A percentile compares a stretch with the other conserved stretches of the same genome.
These are phyloP conservation scores for Colletotrichum nymphaeae DNA, from an alignment of 2,329 filamentous ascomycete genomes.

Conservation along the genomic window DNA sequence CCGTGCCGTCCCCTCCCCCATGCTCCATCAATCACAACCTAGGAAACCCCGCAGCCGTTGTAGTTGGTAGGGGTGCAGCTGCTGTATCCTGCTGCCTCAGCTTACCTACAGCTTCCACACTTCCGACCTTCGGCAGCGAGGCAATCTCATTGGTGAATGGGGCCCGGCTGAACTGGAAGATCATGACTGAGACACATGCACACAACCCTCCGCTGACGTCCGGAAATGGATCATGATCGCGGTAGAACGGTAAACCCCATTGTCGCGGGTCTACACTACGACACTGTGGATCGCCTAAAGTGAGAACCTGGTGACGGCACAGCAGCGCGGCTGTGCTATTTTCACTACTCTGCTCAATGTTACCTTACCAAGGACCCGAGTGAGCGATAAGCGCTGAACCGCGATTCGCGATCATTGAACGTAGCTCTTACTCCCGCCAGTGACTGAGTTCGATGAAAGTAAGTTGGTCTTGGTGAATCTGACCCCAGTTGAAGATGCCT, in stretches of 20 bases:
- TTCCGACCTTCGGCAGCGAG: neutral
- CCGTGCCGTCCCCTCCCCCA: neutral
- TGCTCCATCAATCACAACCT: too few species aligned
- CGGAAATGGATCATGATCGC: slow-evolving; percentile 1
- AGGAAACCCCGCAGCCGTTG: neutral
- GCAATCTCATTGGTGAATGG: neutral
- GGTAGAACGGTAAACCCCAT: neutral
- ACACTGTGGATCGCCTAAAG: neutral
- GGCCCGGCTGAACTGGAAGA: neutral
- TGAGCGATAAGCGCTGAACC: neutral
- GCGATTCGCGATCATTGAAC: neutral
- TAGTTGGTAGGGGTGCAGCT: neutral
- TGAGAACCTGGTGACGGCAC: slow-evolving; percentile 2
- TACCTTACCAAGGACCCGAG: neutral
- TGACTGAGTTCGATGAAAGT: neutral
- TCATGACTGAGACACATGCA: neutral
- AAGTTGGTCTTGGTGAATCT: neutral
- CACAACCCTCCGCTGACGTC: neutral
- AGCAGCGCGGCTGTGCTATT: slow-evolving; percentile 13
- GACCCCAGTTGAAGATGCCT: neutral
- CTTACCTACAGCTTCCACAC: neutral
- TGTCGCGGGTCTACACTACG: neutral
- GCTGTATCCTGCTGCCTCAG: neutral
- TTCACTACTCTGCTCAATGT: neutral
- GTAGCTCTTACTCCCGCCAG: neutral